Conservation (phyloP, 768 basidiomycete genomes). For the Rhizopogon roseolus region DNA sequence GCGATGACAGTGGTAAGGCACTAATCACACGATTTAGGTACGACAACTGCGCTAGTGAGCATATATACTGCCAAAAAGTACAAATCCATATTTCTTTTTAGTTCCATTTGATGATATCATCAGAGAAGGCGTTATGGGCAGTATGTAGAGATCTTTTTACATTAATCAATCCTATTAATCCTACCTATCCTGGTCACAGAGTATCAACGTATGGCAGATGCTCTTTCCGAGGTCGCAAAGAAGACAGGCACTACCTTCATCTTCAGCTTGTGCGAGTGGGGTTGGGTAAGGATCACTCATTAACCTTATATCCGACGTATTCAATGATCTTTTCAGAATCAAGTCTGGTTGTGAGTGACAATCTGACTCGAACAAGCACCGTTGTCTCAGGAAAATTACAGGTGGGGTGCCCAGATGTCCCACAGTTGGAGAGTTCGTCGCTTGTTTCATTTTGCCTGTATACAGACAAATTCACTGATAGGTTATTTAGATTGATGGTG, state of each 20-base stretch:
- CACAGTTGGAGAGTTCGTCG: slow-evolving; percentile 41
- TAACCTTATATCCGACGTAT: background rate
- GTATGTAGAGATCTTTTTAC: slow-evolving; percentile 26
- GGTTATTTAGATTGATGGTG: slow-evolving; percentile 10
- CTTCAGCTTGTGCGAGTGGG: slow-evolving; percentile 67
- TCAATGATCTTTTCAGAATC: slow-evolving; percentile 30
- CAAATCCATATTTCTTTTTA: slow-evolving; percentile 14
- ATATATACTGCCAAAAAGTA: background rate
- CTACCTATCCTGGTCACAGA: slow-evolving; percentile 29
- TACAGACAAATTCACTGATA: background rate
- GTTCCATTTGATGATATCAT: slow-evolving; percentile 54
- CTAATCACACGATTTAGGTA: slow-evolving; percentile 32
- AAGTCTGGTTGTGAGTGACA: slow-evolving; percentile 57
- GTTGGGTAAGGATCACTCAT: slow-evolving; percentile 38
- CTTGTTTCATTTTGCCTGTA: background rate
- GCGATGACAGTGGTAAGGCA: background rate
- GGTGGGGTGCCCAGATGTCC: slow-evolving; percentile 27
- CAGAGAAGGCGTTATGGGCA: slow-evolving; percentile 48
- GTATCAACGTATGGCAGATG: slow-evolving; percentile 55
- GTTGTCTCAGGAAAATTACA: slow-evolving; percentile 11
- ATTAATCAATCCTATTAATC: background rate
- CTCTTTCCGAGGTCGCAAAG: slow-evolving; percentile 42
- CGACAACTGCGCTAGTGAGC: slow-evolving; percentile 54
- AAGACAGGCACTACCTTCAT: slow-evolving; percentile 47
- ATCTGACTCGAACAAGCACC: slow-evolving; percentile 14